These are phyloP conservation scores for Schizophyllum amplum DNA, from an alignment of 1,284 basidiomycete genomes.

Conservation along the genomic window DNA sequence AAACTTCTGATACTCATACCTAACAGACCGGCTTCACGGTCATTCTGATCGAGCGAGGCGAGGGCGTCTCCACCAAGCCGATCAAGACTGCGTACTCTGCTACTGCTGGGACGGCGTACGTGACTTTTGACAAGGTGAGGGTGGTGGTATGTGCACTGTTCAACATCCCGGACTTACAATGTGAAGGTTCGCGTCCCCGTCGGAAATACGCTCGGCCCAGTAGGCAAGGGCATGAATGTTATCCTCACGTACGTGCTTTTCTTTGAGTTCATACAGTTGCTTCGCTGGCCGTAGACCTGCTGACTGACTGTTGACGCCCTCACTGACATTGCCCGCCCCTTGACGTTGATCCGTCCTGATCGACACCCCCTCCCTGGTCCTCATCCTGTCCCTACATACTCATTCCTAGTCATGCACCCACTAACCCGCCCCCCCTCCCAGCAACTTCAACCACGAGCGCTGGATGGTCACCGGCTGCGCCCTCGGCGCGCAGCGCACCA, in stretches of 20 bases:
- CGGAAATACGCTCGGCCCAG: conserved; percentile 79
- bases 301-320: too few relatives aligned
- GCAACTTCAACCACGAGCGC: conserved; percentile 78
- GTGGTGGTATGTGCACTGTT: conserved; percentile 25
- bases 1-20: background rate
- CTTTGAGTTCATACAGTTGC: too few relatives aligned
- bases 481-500: conserved; percentile 60
- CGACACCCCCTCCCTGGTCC: too few relatives aligned
- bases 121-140: conserved; percentile 74
- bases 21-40: conserved; percentile 74
- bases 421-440: conserved; percentile 11
- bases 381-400: too few relatives aligned
- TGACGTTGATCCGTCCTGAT: too few relatives aligned
- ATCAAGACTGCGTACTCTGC: conserved; percentile 89
- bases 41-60: conserved; percentile 74
- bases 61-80: conserved; percentile 81
- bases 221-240: conserved; percentile 81
- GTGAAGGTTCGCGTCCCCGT: conserved; percentile 66
- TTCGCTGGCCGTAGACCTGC: too few relatives aligned
- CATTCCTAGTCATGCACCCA: too few relatives aligned
- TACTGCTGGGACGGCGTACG: conserved; percentile 84
- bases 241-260: conserved; percentile 53
- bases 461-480: conserved; percentile 79
- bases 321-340: too few relatives aligned
- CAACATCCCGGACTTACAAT: too few relatives aligned